Evolutionary conservation across 2,329 filamentous ascomycete species (phyloP).

Genomic region (Epichloe typhina): DNA sequence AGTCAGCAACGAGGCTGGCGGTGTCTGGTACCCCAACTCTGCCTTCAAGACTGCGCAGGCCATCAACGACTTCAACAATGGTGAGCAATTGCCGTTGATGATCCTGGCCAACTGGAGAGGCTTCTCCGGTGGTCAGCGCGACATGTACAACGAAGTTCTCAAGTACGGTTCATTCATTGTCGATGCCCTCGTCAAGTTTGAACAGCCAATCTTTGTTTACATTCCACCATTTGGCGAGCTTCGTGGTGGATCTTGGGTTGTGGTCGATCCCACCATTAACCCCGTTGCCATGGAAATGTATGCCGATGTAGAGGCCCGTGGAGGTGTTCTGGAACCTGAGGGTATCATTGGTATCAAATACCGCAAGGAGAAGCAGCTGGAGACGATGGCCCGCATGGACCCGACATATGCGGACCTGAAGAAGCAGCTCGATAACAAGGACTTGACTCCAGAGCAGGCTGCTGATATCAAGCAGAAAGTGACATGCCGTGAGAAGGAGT

Average conservation of each 20-base stretch:
- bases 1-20: conserved; percentile 85
- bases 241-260: conserved; percentile 98
- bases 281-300: conserved; percentile 98
- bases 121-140: conserved; percentile 97
- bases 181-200: conserved; percentile 92
- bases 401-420: conserved; percentile 70
- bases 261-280: conserved; percentile 98
- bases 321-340: conserved; percentile 94
- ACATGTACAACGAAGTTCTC: conserved; percentile 99
- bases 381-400: conserved; percentile 93
- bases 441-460: conserved; percentile 59
- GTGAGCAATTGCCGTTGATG: conserved; percentile 96
- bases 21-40: conserved; percentile 99
- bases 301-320: conserved; percentile 84
- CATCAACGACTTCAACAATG: conserved; percentile 97
- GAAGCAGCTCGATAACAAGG: conserved; percentile 53
- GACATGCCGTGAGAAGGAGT: conserved; percentile 69
- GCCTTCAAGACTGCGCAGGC: conserved; percentile 99
- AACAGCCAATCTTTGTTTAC: conserved; percentile 98
- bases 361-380: conserved; percentile 90
- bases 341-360: conserved; percentile 99
- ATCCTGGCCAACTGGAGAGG: conserved; percentile 99
- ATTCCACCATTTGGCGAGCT: conserved; percentile 94
- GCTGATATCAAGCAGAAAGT: conserved; percentile 74
- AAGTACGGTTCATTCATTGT: conserved; percentile 99